Conservation (phyloP, 768 basidiomycete species). For the Leccinum disarticulatum region DNA sequence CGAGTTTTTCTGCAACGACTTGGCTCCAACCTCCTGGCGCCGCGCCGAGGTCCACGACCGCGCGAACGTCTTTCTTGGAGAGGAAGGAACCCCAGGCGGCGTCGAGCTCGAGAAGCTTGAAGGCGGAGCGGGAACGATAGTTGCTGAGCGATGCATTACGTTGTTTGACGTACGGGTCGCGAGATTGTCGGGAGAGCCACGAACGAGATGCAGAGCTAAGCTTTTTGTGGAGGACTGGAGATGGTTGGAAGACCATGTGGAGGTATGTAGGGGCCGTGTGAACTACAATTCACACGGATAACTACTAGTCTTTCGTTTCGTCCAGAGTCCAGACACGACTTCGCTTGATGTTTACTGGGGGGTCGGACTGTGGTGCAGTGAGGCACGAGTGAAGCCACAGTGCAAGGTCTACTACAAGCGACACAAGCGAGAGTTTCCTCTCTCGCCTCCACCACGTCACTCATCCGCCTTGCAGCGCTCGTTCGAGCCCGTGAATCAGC, state of each 20-base stretch:
- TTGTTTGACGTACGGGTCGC: constrained; percentile 69
- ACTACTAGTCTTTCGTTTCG: too few relatives aligned
- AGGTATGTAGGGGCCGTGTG: too few relatives aligned
- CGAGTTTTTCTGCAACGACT: constrained; percentile 66
- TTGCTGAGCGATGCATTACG: constrained; percentile 44
- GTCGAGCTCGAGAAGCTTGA: constrained; percentile 86
- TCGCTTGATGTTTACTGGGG: too few relatives aligned
- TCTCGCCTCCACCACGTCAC: too few relatives aligned
- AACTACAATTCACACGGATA: too few relatives aligned
- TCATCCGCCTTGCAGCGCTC: too few relatives aligned
- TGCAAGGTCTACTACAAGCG: too few relatives aligned
- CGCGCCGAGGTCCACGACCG: constrained; percentile 85
- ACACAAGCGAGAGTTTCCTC: too few relatives aligned
- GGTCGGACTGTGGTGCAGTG: too few relatives aligned
- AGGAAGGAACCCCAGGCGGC: constrained; percentile 54
- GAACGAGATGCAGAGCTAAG: constrained; percentile 44
- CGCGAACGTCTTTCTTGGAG: constrained; percentile 47
- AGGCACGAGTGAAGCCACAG: too few relatives aligned
- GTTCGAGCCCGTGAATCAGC: too few relatives aligned
- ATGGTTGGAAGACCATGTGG: constrained; percentile 37
- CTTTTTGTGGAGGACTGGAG: constrained; percentile 29
- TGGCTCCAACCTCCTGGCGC: constrained; percentile 97
- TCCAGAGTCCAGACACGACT: too few relatives aligned
- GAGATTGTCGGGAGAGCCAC: constrained; percentile 71
- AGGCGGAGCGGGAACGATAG: constrained; percentile 87